Conservation (phyloP, 495 filamentous ascomycete genomes). For the Pseudotulostoma volvatum region DNA sequence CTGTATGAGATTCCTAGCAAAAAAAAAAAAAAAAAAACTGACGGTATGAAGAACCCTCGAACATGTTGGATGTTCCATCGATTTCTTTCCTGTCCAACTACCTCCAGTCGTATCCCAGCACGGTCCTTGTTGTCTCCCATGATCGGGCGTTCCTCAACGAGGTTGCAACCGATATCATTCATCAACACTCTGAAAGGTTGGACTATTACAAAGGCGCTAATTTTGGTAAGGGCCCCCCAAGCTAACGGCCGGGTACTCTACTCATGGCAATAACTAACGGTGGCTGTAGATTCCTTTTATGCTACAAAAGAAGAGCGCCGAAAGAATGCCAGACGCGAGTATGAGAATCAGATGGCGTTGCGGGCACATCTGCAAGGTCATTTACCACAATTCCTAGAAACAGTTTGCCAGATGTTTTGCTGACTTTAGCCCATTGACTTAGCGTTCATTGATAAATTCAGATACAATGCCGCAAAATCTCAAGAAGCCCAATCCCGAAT, state of each 20-base stretch:
- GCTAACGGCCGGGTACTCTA: not conserved
- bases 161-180: constrained; percentile 98
- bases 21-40: too few relatives aligned
- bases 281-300: constrained; percentile 92
- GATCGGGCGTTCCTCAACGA: constrained; percentile 98
- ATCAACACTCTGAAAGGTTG: constrained; percentile 90
- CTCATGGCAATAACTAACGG: too few relatives aligned
- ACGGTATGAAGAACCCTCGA: constrained; percentile 95
- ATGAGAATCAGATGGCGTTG: constrained; percentile 94
- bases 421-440: constrained; percentile 13
- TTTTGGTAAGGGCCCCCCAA: constrained; percentile 38
- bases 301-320: constrained; percentile 92
- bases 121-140: constrained; percentile 92
- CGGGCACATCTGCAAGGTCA: constrained; percentile 66
- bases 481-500: constrained; percentile 96
- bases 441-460: constrained; percentile 98
- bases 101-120: constrained; percentile 84
- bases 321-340: constrained; percentile 92
- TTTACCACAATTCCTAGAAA: too few relatives aligned
- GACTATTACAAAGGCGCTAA: constrained; percentile 99
- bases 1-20: too few relatives aligned
- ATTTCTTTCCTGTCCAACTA: constrained; percentile 98
- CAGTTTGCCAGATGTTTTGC: not conserved
- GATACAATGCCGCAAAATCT: constrained; percentile 98
- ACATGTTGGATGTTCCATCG: constrained; percentile 99